These are phyloP conservation scores for Laburnicola sp. DNA, from an alignment of 2,329 filamentous ascomycete genomes.

Conservation along the genomic window DNA sequence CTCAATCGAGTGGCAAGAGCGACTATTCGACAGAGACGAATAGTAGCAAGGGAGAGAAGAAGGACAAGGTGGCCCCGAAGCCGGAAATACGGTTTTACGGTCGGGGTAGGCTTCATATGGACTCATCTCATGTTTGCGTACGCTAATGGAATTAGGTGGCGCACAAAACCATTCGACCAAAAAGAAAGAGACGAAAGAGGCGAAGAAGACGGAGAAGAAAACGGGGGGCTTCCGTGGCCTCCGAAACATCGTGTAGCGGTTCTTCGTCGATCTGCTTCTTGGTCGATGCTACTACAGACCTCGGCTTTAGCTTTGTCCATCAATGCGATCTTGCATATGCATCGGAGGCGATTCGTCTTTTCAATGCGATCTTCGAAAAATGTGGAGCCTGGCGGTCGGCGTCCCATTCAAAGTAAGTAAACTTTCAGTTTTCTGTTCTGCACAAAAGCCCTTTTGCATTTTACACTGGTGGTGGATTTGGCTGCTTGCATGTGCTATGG, in stretches of 20 bases:
- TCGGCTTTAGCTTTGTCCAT: too few relatives aligned
- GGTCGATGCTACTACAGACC: too few relatives aligned
- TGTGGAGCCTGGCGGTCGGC: too few relatives aligned
- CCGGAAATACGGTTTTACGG: slow-evolving; percentile 58
- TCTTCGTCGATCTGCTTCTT: background rate
- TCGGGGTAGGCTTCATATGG: slow-evolving; percentile 51
- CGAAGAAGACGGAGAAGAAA: slow-evolving; percentile 47
- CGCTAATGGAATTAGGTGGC: slow-evolving; percentile 44
- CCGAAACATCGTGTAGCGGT: slow-evolving; percentile 41
- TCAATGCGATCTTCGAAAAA: too few relatives aligned
- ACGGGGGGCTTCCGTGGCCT: slow-evolving; percentile 47
- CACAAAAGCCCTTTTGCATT: too few relatives aligned
- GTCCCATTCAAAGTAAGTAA: too few relatives aligned
- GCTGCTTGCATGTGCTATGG: too few relatives aligned
- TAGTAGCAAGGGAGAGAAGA: slow-evolving; percentile 43
- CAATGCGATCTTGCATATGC: background rate
- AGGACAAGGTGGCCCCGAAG: slow-evolving; percentile 52
- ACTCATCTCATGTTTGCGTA: slow-evolving; percentile 1
- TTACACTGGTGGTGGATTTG: too few relatives aligned
- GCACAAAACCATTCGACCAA: slow-evolving; percentile 60
- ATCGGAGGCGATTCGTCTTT: background rate
- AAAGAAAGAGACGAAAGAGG: slow-evolving; percentile 53
- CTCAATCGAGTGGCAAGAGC: slow-evolving; percentile 45
- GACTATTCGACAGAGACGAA: slow-evolving; percentile 45
- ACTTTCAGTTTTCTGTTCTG: too few relatives aligned